phyloP scores from a whole-genome alignment of 2,329 filamentous ascomycete species.

The Arthrobotrys sphaeroides region DNA sequence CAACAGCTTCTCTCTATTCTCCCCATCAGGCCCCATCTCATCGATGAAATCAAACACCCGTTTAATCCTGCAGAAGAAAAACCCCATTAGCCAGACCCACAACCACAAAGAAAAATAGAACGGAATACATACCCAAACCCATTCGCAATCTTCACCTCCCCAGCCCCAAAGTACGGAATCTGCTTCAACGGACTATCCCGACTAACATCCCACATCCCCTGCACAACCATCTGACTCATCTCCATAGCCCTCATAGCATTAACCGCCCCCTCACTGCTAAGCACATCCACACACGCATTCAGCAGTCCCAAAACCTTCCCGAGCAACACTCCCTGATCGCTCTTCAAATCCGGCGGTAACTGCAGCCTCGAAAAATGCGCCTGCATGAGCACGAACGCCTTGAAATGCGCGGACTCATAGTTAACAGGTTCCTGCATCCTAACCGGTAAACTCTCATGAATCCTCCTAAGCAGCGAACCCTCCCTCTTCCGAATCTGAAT shows the following conservation, averaged over 20 bases:
- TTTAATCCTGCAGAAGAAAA: slow-evolving; percentile 71
- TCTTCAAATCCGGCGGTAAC: slow-evolving; percentile 90
- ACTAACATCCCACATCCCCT: slow-evolving; percentile 88
- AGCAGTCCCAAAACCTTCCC: slow-evolving; percentile 85
- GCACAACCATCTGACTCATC: slow-evolving; percentile 98
- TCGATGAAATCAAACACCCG: slow-evolving; percentile 99
- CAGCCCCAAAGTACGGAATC: slow-evolving; percentile 90
- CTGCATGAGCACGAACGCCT: slow-evolving; percentile 95
- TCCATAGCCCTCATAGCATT: slow-evolving; percentile 99
- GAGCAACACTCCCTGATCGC: slow-evolving; percentile 90
- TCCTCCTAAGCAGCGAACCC: slow-evolving; percentile 83
- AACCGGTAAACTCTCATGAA: slow-evolving; percentile 93
- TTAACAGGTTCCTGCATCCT: slow-evolving; percentile 83
- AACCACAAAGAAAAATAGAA: slow-evolving; percentile 57
- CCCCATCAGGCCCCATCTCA: slow-evolving; percentile 92
- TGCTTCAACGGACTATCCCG: slow-evolving; percentile 96
- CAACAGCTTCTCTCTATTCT: slow-evolving; percentile 79
- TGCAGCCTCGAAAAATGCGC: slow-evolving; percentile 98
- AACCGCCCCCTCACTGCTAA: slow-evolving; percentile 93
- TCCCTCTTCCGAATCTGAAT: slow-evolving; percentile 95
- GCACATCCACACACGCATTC: slow-evolving; percentile 90
- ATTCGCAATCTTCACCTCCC: slow-evolving; percentile 83
- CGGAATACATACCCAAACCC: slow-evolving; percentile 73
- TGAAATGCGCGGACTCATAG: slow-evolving; percentile 96
- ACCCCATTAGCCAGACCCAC: slow-evolving; percentile 55